Conservation (phyloP, 306 rosid genomes). For the Betula pendula region DNA sequence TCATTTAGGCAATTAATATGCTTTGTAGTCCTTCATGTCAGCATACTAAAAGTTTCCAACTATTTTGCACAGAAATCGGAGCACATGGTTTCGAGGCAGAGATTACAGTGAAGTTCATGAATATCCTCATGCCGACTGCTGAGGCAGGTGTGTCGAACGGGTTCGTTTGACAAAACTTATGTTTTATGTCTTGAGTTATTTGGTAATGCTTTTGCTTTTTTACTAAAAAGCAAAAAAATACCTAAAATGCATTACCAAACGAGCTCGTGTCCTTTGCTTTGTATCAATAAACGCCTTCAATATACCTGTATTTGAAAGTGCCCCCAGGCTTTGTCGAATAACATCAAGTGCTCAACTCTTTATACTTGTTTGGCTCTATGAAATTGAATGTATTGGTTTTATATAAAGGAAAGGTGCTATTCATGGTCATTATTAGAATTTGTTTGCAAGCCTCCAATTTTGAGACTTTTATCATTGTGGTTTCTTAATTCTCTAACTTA, state of each 20-base stretch:
- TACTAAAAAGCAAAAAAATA: too few species aligned
- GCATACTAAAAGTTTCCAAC: neutral
- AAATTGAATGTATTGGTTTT: neutral
- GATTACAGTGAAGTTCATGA: constrained; percentile 36
- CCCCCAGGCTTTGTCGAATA: neutral
- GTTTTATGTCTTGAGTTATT: too few species aligned
- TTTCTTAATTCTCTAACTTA: neutral
- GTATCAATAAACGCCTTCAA: neutral
- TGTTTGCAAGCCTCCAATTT: neutral
- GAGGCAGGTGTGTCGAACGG: neutral
- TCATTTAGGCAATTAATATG: neutral
- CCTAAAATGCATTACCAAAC: neutral
- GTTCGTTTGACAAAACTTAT: too few species aligned
- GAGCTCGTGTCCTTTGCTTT: neutral
- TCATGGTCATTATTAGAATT: neutral
- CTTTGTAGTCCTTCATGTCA: neutral
- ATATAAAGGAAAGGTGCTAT: neutral
- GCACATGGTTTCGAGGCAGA: constrained; percentile 71
- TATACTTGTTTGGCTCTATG: too few species aligned
- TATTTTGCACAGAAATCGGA: constrained; percentile 56
- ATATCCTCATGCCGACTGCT: constrained; percentile 5
- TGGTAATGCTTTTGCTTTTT: too few species aligned
- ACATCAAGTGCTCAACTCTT: neutral
- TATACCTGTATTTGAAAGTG: constrained; percentile 2
- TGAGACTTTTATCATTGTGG: neutral